Evolutionary conservation across 2,329 filamentous ascomycete species (phyloP).

Genomic region (Curvularia hawaiiensis): DNA sequence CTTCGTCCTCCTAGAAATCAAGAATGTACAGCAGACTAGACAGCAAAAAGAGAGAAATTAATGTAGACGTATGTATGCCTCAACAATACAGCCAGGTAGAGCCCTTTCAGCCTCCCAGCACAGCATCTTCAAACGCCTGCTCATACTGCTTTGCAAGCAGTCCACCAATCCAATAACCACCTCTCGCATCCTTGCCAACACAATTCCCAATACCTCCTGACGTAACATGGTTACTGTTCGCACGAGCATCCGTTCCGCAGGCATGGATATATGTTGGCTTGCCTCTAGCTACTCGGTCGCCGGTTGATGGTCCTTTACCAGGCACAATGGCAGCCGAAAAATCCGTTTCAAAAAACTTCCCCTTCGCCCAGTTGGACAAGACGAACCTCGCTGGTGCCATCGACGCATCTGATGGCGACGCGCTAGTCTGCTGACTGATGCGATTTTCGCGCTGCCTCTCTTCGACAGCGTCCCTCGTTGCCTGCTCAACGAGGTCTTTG

Average conservation of each 20-base stretch:
- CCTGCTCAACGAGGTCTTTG: slow-evolving; percentile 24
- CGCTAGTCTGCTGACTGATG: background rate
- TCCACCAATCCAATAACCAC: slow-evolving; percentile 26
- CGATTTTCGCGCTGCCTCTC: slow-evolving; percentile 6
- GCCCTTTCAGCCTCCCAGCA: background rate
- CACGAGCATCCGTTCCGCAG: slow-evolving; percentile 2
- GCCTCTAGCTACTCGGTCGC: background rate
- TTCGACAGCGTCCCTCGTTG: slow-evolving; percentile 24
- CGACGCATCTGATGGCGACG: background rate
- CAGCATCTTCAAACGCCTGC: slow-evolving; percentile 3
- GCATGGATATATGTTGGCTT: slow-evolving; percentile 5
- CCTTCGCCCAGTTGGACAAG: slow-evolving; percentile 26
- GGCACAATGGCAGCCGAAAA: slow-evolving; percentile 21
- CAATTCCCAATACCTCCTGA: slow-evolving; percentile 16
- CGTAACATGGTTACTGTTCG: slow-evolving; percentile 4
- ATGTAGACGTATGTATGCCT: background rate
- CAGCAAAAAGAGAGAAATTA: background rate
- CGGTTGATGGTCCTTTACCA: no score
- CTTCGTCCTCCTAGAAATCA: background rate
- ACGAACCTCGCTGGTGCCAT: slow-evolving; percentile 12
- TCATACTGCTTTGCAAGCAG: slow-evolving; percentile 5
- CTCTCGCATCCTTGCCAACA: slow-evolving; percentile 24
- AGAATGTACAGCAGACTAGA: background rate
- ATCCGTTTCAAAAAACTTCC: slow-evolving; percentile 20
- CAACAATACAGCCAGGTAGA: background rate